phyloP scores from a whole-genome alignment of 2,329 filamentous ascomycete species.

The Cladosporium sp. region DNA sequence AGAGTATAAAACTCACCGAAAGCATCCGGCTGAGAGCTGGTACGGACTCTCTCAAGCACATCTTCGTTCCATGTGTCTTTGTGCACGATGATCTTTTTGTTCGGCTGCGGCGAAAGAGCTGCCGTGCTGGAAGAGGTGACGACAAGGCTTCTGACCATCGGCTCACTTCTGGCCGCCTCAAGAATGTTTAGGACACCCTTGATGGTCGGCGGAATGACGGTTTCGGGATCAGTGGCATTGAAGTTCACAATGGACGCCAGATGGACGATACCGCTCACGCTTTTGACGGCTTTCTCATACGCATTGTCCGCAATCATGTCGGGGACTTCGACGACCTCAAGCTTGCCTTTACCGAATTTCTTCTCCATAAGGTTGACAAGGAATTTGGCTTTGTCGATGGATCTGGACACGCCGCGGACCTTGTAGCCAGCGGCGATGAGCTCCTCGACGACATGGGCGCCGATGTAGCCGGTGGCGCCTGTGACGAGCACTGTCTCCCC shows the following conservation, averaged over 20 bases:
- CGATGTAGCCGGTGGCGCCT: conserved; percentile 24
- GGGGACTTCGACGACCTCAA: conserved; percentile 29
- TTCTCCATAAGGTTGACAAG: conserved; percentile 10
- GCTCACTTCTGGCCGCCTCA: conserved; percentile 37
- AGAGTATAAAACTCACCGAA: conserved; percentile 5
- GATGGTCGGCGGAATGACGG: conserved; percentile 40
- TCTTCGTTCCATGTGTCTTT: conserved; percentile 27
- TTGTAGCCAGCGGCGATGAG: conserved; percentile 23
- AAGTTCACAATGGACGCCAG: conserved; percentile 29
- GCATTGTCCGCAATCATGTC: conserved; percentile 35
- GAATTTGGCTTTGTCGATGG: conserved; percentile 18
- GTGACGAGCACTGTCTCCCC: conserved; percentile 15
- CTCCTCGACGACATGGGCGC: conserved; percentile 20
- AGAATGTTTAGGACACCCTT: conserved; percentile 35
- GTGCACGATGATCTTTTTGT: conserved; percentile 33
- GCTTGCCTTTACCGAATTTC: neutral
- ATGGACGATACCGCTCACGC: conserved; percentile 37
- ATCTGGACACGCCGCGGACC: conserved; percentile 25
- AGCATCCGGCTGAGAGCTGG: conserved; percentile 20
- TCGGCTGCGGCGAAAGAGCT: conserved; percentile 31
- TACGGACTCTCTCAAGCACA: conserved; percentile 23
- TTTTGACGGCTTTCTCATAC: conserved; percentile 39
- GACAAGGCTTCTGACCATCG: conserved; percentile 39
- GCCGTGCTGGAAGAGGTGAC: conserved; percentile 38
- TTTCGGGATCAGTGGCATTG: conserved; percentile 40